These are phyloP conservation scores for Barbarea vulgaris DNA, from an alignment of 345 rosid genomes.

Conservation along the genomic window DNA sequence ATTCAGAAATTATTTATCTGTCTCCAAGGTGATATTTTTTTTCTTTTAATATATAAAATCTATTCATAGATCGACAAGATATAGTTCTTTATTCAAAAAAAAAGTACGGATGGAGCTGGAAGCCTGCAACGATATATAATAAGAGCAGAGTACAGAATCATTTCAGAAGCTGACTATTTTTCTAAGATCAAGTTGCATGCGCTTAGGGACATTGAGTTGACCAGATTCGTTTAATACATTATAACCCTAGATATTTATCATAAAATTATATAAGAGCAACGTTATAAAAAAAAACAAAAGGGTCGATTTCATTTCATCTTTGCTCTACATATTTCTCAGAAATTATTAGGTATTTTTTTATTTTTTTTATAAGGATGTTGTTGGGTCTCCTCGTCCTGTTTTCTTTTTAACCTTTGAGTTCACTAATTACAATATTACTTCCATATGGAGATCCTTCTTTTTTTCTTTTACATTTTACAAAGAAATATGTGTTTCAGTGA, in stretches of 20 bases:
- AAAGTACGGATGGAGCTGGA: conserved; percentile 36
- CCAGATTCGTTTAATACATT: conserved; percentile 31
- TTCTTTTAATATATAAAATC: neutral
- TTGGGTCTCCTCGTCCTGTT: neutral
- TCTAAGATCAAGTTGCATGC: conserved; percentile 40
- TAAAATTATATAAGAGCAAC: neutral
- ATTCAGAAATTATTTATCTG: neutral
- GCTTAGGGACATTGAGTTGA: conserved; percentile 26
- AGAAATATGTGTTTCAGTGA: too few relatives aligned
- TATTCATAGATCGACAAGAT: conserved; percentile 25
- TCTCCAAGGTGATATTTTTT: conserved; percentile 14
- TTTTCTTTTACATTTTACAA: too few relatives aligned
- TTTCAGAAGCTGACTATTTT: conserved; percentile 38
- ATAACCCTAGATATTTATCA: conserved; percentile 13
- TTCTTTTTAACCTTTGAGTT: neutral
- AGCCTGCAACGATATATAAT: conserved; percentile 3
- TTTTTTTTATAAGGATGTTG: too few relatives aligned
- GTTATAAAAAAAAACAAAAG: neutral
- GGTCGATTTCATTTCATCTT: conserved; percentile 5
- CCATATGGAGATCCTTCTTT: too few relatives aligned
- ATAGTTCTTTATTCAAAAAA: conserved; percentile 11
- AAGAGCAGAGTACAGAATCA: conserved; percentile 36
- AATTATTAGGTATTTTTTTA: too few relatives aligned
- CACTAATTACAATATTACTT: too few relatives aligned
- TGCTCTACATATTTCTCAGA: neutral